Evolutionary conservation across 2,329 filamentous ascomycete species (phyloP), one percentile per base, ranked within the genome.

Genomic region (Apiospora hydei): DNA sequence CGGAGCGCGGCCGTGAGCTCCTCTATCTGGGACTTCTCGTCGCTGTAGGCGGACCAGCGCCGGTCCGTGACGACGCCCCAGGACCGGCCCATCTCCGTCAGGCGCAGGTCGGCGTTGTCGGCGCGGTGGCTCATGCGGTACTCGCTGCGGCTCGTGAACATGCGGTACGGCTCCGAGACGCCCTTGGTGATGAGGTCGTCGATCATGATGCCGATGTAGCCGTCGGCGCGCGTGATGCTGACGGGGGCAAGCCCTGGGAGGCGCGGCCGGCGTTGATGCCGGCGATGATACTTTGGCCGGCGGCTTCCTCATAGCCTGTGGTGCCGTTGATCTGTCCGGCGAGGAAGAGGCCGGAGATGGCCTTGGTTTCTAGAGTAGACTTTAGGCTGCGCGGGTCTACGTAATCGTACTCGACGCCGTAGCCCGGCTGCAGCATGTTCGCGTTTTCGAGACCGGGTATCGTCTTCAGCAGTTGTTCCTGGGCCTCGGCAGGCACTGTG

Each of bases 311-410:
- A 81, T 99, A 99, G 4, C 96, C 96, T 0, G 96, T 99, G 0
- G 96, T 99, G 66, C 96, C 96, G 81, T 99, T 99, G 82, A 99
- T 98, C 81, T 99, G 96, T 4, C 96, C 96, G 0, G 96, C 96
- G 44, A 99, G 88, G 83, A 93, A 99, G 16, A 99, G 89, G 0
- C 96, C 96, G 10, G 86, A 86, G 74, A 99, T 98, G 30, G 92
- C 88, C 82, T 98, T 99, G 1, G 96, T 98, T 82, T 99, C 96
- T 10, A 99, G 89, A 0, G 95, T 96, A n/a, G 93, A 90, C 75
- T 92, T 92, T 4, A 99, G 87, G 76, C 93, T 93, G 70, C 96
- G 92, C 24, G 96, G 96, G 80, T 99, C 96, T 24, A 99, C 94
- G 81, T 99, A 99, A 84, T 98, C 96, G 82, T 99, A 99, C 81